These are phyloP conservation scores for Zelopaecilomyces penicillatus DNA, from an alignment of 2,329 filamentous ascomycete species.

Conservation along the genomic window DNA sequence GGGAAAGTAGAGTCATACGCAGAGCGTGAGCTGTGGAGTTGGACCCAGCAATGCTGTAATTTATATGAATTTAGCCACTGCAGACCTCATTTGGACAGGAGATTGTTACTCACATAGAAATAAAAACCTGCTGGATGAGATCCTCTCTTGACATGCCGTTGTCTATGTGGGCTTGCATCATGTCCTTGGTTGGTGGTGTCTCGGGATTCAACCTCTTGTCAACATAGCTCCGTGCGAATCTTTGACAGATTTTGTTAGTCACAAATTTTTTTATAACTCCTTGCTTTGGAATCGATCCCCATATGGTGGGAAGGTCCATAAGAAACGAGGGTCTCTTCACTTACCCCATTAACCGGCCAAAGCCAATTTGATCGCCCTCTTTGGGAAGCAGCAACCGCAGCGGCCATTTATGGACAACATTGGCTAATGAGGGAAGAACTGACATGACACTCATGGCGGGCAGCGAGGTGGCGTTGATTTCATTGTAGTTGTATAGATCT, in stretches of 20 bases:
- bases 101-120: constrained; percentile 6
- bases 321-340: constrained; percentile 4
- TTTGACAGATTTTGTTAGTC: background rate
- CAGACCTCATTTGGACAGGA: background rate
- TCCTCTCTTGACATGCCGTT: constrained; percentile 17
- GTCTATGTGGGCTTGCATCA: constrained; percentile 11
- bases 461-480: constrained; percentile 33
- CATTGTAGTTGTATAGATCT: constrained; percentile 38
- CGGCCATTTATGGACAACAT: constrained; percentile 28
- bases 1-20: constrained; percentile 41
- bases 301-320: no score
- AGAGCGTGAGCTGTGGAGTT: constrained; percentile 50
- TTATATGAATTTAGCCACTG: background rate
- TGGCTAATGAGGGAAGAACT: constrained; percentile 28
- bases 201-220: constrained; percentile 13
- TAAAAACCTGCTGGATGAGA: constrained; percentile 9
- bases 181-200: constrained; percentile 10
- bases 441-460: constrained; percentile 29
- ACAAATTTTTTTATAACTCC: no score
- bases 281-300: no score
- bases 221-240: constrained; percentile 15
- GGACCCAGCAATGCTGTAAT: constrained; percentile 45
- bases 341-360: constrained; percentile 31
- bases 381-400: constrained; percentile 25
- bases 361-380: constrained; percentile 28